These are phyloP conservation scores for Bromus sterilis DNA, from an alignment of 176 grass and related monocot genomes.

Conservation along the genomic window DNA sequence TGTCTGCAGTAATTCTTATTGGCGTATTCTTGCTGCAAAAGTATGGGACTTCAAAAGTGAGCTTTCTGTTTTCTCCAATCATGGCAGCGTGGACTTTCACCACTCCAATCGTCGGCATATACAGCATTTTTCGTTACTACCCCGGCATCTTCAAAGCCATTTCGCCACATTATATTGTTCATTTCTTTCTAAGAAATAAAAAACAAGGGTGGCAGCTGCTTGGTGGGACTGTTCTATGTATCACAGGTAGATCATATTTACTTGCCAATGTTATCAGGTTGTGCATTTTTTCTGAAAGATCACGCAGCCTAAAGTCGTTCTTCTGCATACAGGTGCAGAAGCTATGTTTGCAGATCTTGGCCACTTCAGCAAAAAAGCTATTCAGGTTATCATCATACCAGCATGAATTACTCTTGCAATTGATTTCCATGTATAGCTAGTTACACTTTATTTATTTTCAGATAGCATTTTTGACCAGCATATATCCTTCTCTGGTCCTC, in stretches of 20 bases:
- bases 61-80: constrained; percentile 83
- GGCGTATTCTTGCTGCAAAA: constrained; percentile 73
- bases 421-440: not conserved
- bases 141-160: constrained; percentile 73
- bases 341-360: constrained; percentile 93
- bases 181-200: constrained; percentile 63
- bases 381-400: constrained; percentile 54
- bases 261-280: not conserved
- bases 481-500: constrained; percentile 86
- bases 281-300: not conserved
- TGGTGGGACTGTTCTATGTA: constrained; percentile 84
- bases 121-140: constrained; percentile 65
- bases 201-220: constrained; percentile 66
- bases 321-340: constrained; percentile 57
- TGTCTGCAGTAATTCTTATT: constrained; percentile 66
- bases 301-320: not conserved
- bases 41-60: constrained; percentile 75
- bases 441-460: constrained; percentile 12
- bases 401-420: not conserved
- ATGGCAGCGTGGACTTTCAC: constrained; percentile 81
- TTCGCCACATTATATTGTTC: constrained; percentile 66
- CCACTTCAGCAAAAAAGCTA: constrained; percentile 75
- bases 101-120: constrained; percentile 69
- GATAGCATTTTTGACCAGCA: constrained; percentile 73
- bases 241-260: constrained; percentile 48